Evolutionary conservation across 2,329 filamentous ascomycete genomes (phyloP).

Genomic region (Fusarium scirpi): DNA sequence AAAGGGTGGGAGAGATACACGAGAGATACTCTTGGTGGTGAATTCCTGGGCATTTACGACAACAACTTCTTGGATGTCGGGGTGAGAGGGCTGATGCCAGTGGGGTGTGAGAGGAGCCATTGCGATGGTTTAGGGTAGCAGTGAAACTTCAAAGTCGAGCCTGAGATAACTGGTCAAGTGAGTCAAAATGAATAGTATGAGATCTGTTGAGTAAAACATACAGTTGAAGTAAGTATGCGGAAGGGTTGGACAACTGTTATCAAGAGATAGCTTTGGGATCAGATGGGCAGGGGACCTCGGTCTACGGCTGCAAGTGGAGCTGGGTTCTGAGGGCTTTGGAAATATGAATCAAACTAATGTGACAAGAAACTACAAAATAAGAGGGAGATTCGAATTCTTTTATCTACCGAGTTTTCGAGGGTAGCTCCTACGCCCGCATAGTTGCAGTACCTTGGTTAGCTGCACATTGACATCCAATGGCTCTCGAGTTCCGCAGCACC

Average conservation of each 20-base stretch:
- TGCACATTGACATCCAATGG: neutral
- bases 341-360: slow-evolving; percentile 1
- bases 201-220: neutral
- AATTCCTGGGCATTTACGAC: slow-evolving; percentile 65
- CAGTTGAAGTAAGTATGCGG: neutral
- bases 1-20: slow-evolving; percentile 68
- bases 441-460: slow-evolving; percentile 11
- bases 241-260: neutral
- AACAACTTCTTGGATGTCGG: slow-evolving; percentile 66
- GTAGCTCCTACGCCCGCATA: slow-evolving; percentile 16
- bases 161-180: neutral
- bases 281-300: slow-evolving; percentile 26
- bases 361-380: slow-evolving; percentile 1
- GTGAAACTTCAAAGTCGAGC: slow-evolving; percentile 10
- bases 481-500: slow-evolving; percentile 39
- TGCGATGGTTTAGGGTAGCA: slow-evolving; percentile 27
- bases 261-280: neutral
- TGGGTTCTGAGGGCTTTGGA: slow-evolving; percentile 20
- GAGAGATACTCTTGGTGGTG: slow-evolving; percentile 70
- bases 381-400: slow-evolving; percentile 25
- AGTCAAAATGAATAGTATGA: neutral
- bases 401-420: slow-evolving; percentile 21
- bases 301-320: slow-evolving; percentile 14
- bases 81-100: slow-evolving; percentile 72
- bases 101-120: slow-evolving; percentile 69